Base-by-base conservation (phyloP, 768 basidiomycete genomes). In the Xerocomellus amylosporus region DNA sequence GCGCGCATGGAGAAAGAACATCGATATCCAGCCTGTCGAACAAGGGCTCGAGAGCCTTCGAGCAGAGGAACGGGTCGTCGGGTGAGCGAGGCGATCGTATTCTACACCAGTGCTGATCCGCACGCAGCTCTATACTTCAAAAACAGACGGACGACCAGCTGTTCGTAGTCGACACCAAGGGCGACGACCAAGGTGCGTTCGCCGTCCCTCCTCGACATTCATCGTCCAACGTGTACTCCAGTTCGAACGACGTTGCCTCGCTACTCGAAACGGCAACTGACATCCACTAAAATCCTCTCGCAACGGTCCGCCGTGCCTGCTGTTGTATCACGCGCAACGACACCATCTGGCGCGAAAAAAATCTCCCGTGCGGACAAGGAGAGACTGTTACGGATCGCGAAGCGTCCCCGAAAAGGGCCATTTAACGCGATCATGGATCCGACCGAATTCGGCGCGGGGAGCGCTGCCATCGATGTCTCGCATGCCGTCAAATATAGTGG, bases 251-350 rank as follows among this genome's bases (percentile, higher is more conserved):
- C 73, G 6, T 65, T 86, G 0, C 83, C 83, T 12, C 77, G 79
- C 55, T 84, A 78, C 66, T 82, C 83, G 12, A 75, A 71, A 26
- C 60, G 74, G 5, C 74, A 79, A 43, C 70, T 90, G 13, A 86
- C 79, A 19, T 90, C 91, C 0, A 74, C 87, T 2, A 88, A 88
- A 77, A 88, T 96, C 30, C 83, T 97, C 15, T 71, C 85, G 0
- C 85, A 93, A 65, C 87, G 93, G 19, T 95, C 93, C 2, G 93
- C 94, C 6, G 80, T 96, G 14, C 90, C 93, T 14, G 89, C 93
- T 0, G 82, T 95, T 31, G 73, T 79, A 54, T 88, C 91, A n/a
- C 84, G 82, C 15, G 22, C 48, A 1, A 61, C 53, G 12, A 65
- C 39, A 46, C 53, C 68, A 4, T 58, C 73, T 10, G 63, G 68